phyloP scores from a whole-genome alignment of 1,284 basidiomycete genomes.

The Ganoderma boninense region DNA sequence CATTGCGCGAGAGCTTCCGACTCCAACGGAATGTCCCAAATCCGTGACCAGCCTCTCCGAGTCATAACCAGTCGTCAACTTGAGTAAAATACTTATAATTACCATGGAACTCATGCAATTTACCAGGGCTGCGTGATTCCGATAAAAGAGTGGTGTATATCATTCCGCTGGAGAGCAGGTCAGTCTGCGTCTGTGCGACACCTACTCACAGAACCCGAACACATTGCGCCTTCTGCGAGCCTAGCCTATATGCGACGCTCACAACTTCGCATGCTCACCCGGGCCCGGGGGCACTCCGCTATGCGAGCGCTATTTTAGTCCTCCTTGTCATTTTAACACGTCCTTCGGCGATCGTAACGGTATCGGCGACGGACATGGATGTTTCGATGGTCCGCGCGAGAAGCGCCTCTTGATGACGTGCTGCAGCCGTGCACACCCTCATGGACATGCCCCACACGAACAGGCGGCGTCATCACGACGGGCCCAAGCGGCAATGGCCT shows the following conservation, averaged over 20 bases:
- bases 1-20: too few species aligned
- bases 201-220: background rate
- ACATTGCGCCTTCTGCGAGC: background rate
- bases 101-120: background rate
- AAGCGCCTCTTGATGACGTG: conserved; percentile 66
- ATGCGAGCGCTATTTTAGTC: too few species aligned
- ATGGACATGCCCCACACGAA: conserved; percentile 63
- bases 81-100: too few species aligned
- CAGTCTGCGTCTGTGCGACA: background rate
- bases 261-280: conserved; percentile 52
- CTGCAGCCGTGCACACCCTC: conserved; percentile 54
- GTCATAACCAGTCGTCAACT: too few species aligned
- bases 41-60: too few species aligned
- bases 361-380: conserved; percentile 62
- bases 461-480: conserved; percentile 54
- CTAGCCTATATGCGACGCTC: conserved; percentile 3
- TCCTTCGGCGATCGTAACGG: conserved; percentile 48
- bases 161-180: background rate
- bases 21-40: too few species aligned
- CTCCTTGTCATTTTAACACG: conserved; percentile 46
- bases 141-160: background rate
- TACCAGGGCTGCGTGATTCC: background rate
- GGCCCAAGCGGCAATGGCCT: conserved; percentile 61
- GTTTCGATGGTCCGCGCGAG: conserved; percentile 74
- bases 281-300: conserved; percentile 45